Evolutionary conservation across 495 filamentous ascomycete species (phyloP).

Genomic region (Hyaloscypha variabilis): DNA sequence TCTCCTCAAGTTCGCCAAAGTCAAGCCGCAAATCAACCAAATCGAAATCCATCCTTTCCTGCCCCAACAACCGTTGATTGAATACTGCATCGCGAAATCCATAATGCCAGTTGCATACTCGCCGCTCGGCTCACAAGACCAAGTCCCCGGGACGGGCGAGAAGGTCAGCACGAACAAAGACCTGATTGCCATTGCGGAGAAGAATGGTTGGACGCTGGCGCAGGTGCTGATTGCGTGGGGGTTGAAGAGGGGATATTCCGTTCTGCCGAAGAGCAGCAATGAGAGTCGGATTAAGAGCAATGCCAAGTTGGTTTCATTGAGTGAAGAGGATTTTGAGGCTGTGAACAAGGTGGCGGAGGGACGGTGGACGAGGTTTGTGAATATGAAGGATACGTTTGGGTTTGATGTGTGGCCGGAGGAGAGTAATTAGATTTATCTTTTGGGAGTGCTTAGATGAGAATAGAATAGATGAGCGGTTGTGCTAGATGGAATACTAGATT

Average conservation of each 20-base stretch:
- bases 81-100: slow-evolving; percentile 39
- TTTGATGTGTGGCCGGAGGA: slow-evolving; percentile 34
- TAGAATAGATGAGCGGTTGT: too few species aligned
- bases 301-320: slow-evolving; percentile 32
- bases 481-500: too few species aligned
- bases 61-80: slow-evolving; percentile 32
- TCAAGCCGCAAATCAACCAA: slow-evolving; percentile 84
- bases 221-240: slow-evolving; percentile 50
- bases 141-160: slow-evolving; percentile 68
- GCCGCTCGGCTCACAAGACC: slow-evolving; percentile 62
- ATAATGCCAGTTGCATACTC: slow-evolving; percentile 56
- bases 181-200: slow-evolving; percentile 47
- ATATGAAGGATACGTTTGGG: slow-evolving; percentile 69
- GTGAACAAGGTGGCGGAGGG: slow-evolving; percentile 62
- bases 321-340: slow-evolving; percentile 42
- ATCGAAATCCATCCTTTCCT: slow-evolving; percentile 85
- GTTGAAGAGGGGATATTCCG: slow-evolving; percentile 50
- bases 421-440: background rate
- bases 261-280: slow-evolving; percentile 53
- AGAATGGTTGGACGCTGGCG: slow-evolving; percentile 40
- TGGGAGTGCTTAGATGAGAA: too few species aligned
- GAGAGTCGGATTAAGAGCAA: slow-evolving; percentile 48
- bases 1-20: slow-evolving; percentile 51
- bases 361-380: slow-evolving; percentile 71
- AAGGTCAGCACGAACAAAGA: slow-evolving; percentile 60